Evolutionary conservation across 73 alveolate species (phyloP).

Genomic region (Tetrahymena elliotti): DNA sequence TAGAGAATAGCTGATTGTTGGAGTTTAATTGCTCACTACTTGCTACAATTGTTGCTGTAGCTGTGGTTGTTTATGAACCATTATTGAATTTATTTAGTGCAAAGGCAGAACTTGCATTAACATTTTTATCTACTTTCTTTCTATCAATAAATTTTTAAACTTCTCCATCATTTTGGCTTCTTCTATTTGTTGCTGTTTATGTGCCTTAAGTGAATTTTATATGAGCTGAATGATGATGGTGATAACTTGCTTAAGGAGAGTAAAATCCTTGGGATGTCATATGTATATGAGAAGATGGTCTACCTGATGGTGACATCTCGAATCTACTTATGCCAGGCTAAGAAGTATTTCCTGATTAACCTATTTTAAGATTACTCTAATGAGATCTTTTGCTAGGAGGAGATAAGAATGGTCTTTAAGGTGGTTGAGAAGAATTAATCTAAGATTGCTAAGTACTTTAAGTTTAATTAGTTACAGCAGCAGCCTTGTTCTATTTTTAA

Average conservation of each 20-base stretch:
- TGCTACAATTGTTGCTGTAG: not conserved
- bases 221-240: not conserved
- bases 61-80: not conserved
- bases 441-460: not conserved
- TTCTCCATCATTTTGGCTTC: not conserved
- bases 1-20: not conserved
- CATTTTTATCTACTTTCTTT: not conserved
- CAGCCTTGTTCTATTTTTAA: not conserved
- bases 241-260: not conserved
- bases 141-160: not conserved
- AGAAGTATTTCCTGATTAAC: not conserved
- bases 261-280: not conserved
- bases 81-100: not conserved
- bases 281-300: not conserved
- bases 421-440: not conserved
- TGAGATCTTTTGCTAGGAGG: not conserved
- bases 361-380: not conserved
- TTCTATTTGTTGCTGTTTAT: not conserved
- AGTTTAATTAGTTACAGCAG: not conserved
- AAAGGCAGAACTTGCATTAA: not conserved
- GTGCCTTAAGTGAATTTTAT: not conserved
- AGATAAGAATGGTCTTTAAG: not conserved
- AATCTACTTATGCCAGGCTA: not conserved
- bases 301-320: not conserved
- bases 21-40: not conserved